Base-by-base conservation (phyloP, 2,329 filamentous ascomycete species). In the Diaporthe ampelina region DNA sequence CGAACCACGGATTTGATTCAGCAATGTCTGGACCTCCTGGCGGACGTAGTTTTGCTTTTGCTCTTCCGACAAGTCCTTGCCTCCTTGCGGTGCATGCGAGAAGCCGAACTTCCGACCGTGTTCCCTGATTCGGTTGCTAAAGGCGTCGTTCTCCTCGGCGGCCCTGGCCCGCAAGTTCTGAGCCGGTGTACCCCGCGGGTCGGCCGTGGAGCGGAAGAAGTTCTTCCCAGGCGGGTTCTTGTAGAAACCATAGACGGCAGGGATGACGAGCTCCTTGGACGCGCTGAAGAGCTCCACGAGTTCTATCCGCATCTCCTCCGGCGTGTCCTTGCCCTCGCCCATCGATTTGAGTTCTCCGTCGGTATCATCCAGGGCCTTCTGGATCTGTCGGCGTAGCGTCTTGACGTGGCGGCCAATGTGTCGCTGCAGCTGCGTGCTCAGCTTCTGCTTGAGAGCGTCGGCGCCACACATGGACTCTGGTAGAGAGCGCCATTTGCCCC, bases 351-450 rank as follows among this genome's bases (percentile, higher is more conserved):
- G 86, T 77, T 89, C 86, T 2, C 81, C 76, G 19, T 88, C 87
- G 75, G 86, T 88, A 37, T 84, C 83, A 68, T 88, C 85, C 13
- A 88, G 81, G 0, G 87, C 84, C 70, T 85, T 83, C 71, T 88
- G 87, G 70, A 89, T 88, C 81, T 89, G 87, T 35, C 84, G 84
- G 15, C 87, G 84, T 8, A 89, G 82, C 1, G 84, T 83, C 77
- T 87, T 86, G 79, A 89, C 86, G 74, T 89, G 87, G 57, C 85
- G 85, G 10, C 87, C 87, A 56, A 89, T 88, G 76, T 89, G 87
- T 24, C 85, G 83, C 77, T 89, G 87, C 10, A 89, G 82, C 77
- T 89, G 87, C 0, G 82, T 80, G 78, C 86, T 88, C 65, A 89
- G 82, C 78, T 88, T 88, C 75, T 86, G 83, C 69, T 85, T 85